phyloP scores from a whole-genome alignment of 139 green algal species.

The Volvox reticuliferus region DNA sequence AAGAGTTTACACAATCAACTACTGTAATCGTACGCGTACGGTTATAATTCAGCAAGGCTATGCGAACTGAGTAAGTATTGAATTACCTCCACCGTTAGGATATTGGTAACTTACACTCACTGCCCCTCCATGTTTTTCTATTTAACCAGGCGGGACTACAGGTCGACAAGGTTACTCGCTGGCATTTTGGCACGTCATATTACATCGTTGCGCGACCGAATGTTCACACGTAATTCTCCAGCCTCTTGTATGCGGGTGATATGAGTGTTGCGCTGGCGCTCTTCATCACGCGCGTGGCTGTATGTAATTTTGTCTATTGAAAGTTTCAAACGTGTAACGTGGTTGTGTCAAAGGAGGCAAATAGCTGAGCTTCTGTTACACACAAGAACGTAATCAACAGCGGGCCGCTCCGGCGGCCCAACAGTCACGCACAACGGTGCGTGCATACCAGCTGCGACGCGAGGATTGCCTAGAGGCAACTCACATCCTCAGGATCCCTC shows the following conservation, averaged over 20 bases:
- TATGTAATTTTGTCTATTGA: not conserved
- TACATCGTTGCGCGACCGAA: slow-evolving; percentile 62
- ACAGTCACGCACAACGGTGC: slow-evolving; percentile 21
- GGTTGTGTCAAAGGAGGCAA: too few relatives aligned
- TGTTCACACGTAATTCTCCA: not conserved
- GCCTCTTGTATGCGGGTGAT: not conserved
- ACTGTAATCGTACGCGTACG: too few relatives aligned
- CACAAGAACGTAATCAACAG: slow-evolving; percentile 36
- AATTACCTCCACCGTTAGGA: too few relatives aligned
- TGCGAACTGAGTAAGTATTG: too few relatives aligned
- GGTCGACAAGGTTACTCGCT: slow-evolving; percentile 65
- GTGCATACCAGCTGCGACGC: slow-evolving; percentile 9
- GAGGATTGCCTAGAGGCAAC: not conserved
- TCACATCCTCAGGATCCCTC: not conserved
- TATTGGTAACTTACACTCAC: too few relatives aligned
- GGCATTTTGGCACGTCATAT: slow-evolving; percentile 86
- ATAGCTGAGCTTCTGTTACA: slow-evolving; percentile 26
- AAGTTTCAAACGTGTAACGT: not conserved
- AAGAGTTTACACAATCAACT: too few relatives aligned
- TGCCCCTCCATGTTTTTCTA: too few relatives aligned
- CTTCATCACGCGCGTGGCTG: not conserved
- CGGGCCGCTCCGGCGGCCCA: slow-evolving; percentile 7
- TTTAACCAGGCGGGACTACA: slow-evolving; percentile 66
- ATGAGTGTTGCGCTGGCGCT: not conserved
- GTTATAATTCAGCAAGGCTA: too few relatives aligned